A percentile compares a stretch with the other conserved stretches of the same genome.
Conservation (phyloP, 2,329 filamentous ascomycete species). For the Penicillium janthinellum region DNA sequence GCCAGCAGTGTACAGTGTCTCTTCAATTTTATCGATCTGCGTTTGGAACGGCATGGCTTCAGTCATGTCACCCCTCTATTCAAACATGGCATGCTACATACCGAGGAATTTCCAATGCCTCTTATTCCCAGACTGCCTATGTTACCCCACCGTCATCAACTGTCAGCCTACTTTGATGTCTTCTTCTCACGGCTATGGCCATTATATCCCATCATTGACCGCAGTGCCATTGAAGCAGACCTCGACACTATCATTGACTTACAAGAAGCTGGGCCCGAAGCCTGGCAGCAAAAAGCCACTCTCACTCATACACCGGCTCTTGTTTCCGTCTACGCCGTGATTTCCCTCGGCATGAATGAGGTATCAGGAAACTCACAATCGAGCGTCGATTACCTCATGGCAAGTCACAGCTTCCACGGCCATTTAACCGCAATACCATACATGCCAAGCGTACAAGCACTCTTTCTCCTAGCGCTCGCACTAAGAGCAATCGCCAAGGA, state of each 20-base stretch:
- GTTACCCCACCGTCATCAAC: not conserved
- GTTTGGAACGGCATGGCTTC: slow-evolving; percentile 5
- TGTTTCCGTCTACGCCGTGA: not conserved
- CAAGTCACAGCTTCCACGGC: not conserved
- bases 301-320: not conserved
- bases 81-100: slow-evolving; percentile 7
- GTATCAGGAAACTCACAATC: not conserved
- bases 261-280: not conserved
- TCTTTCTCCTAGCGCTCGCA: not conserved
- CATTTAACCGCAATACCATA: not conserved
- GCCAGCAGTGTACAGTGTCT: slow-evolving; percentile 10
- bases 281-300: not conserved
- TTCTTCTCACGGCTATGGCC: not conserved
- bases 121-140: not conserved
- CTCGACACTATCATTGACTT: not conserved
- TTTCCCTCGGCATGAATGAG: not conserved
- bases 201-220: not conserved
- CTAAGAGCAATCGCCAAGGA: not conserved
- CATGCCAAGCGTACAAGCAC: not conserved
- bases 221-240: not conserved
- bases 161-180: not conserved
- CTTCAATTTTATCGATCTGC: slow-evolving; percentile 10
- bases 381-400: not conserved
- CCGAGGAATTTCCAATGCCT: slow-evolving; percentile 8
- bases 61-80: not conserved